Evolutionary conservation across 768 basidiomycete genomes (phyloP).

Genomic region (Agaricus bisporus): DNA sequence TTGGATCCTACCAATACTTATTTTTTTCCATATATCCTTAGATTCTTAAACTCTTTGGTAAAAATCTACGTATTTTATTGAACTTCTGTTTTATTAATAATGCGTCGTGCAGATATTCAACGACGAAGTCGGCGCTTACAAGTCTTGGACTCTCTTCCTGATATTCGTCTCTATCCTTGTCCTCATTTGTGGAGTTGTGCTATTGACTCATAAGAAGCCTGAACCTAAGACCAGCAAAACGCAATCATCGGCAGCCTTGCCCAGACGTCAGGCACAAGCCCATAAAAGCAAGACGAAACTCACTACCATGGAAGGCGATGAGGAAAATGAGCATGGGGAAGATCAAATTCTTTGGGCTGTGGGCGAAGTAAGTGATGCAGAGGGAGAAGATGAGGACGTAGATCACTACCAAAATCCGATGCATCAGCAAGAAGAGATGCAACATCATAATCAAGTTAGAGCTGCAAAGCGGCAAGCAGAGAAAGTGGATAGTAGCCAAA

Average conservation of each 20-base stretch:
- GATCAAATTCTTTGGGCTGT: conserved; percentile 61
- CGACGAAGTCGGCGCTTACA: conserved; percentile 78
- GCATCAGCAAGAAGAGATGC: conserved; percentile 15
- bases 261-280: conserved; percentile 20
- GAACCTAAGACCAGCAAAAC: conserved; percentile 38
- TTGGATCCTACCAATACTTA: not conserved
- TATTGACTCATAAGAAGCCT: conserved; percentile 89
- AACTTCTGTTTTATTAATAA: not conserved
- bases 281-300: conserved; percentile 15
- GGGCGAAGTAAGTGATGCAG: conserved; percentile 58
- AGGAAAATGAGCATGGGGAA: conserved; percentile 28
- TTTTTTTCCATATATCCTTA: conserved; percentile 16
- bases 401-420: conserved; percentile 38
- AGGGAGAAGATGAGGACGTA: conserved; percentile 37
- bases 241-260: conserved; percentile 24
- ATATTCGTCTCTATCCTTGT: conserved; percentile 84
- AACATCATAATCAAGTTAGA: conserved; percentile 5
- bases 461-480: not conserved
- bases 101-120: conserved; percentile 57
- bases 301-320: conserved; percentile 30
- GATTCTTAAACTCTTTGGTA: conserved; percentile 40
- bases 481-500: conserved; percentile 1
- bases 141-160: conserved; percentile 83
- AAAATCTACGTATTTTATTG: not conserved
- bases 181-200: conserved; percentile 87